Percentiles rank a stretch among this genome's conserved stretches.
These are phyloP conservation scores for Candida dendrica DNA, from an alignment of 805 yeast genomes.

Conservation along the genomic window DNA sequence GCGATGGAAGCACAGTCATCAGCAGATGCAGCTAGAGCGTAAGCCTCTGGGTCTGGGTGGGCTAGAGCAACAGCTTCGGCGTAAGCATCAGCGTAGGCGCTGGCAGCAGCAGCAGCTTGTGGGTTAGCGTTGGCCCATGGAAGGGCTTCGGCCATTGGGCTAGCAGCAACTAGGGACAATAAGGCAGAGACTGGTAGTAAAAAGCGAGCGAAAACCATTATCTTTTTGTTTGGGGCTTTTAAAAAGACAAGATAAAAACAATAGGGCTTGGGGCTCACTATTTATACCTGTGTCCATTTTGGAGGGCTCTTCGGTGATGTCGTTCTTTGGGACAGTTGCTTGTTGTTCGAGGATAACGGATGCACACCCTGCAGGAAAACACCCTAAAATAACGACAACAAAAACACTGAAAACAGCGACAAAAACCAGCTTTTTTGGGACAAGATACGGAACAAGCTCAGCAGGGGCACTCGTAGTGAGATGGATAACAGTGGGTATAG, in stretches of 20 bases:
- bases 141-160: slow-evolving; percentile 1
- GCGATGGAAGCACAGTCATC: slow-evolving; percentile 15
- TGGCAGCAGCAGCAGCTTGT: slow-evolving; percentile 1
- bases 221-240: no score
- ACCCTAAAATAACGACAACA: background rate
- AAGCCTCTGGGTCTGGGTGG: slow-evolving; percentile 10
- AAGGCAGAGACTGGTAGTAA: background rate
- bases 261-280: no score
- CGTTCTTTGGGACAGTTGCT: no score
- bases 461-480: no score
- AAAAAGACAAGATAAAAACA: no score
- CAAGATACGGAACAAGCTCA: no score
- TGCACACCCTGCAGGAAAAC: background rate
- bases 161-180: background rate
- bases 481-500: no score
- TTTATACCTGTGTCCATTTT: no score
- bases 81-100: slow-evolving; percentile 2
- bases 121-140: slow-evolving; percentile 3
- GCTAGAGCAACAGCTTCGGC: slow-evolving; percentile 3
- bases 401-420: no score
- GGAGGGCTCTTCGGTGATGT: no score
- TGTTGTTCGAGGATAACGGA: no score
- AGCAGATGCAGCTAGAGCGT: slow-evolving; percentile 14
- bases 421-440: no score
- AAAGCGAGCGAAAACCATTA: background rate